Evolutionary conservation across 176 grass and related monocot species (phyloP), one percentile per base, ranked within the genome.

Genomic region (Zoysia pacifica): DNA sequence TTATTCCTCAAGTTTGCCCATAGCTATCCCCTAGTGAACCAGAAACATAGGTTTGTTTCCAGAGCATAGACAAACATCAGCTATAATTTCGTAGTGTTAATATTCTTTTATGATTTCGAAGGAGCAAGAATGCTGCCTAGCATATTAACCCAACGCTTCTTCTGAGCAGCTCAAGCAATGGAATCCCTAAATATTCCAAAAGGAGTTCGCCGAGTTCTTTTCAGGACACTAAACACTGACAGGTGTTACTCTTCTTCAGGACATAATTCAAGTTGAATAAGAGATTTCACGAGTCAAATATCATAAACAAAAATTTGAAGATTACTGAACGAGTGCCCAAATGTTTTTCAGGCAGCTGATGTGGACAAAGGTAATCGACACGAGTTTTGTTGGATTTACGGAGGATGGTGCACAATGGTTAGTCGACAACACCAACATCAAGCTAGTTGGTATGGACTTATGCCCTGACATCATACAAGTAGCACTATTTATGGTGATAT

Each of bases 381-480:
- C 73, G 18, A 94, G 90, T 77, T 97, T 83, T 68, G 83, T 89
- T 74, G 91, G 91, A 50, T 97, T 92, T 74, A 92, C 82, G 50
- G 89, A 90, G 74, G 89, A 97, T 81, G 94, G 89, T 51, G 85
- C 91, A 1, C 89, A 81, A 52, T 97, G 91, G 94, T 88, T 92
- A 67, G 94, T 93, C 5, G 94, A 94, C 70, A 97, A 94, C 76
- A 97, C 94, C 10, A 91, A 97, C 38, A 94, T 97, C 59, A 93
- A 97, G 74, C 87, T 97, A 72, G 18, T 94, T 54, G 94, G 94
- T 97, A 83, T 77, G 94, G 77, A 79, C 71, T 58, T 16, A 15
- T 62, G 41, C 41, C 38, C 59, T 61, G 61, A 38, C 61, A 63
- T 9, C 37, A 65, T 13, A 65, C 4, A 65, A 65, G 18, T 65